Conservation (phyloP, 768 basidiomycete genomes). For the Kwoniella bestiolae region DNA sequence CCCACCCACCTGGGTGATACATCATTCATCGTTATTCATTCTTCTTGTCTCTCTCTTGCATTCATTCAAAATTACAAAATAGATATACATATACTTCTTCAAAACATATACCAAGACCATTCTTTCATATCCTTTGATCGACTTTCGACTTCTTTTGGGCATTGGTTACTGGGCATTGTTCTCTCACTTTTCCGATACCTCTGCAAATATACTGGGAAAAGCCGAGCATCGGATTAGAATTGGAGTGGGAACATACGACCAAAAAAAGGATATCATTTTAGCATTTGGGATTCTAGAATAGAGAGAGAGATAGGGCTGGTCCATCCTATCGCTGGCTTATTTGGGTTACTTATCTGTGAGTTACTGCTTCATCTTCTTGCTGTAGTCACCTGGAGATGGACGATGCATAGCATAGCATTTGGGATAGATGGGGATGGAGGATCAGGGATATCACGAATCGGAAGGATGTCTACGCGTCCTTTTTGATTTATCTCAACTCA, state of each 20-base stretch:
- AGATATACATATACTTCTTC: too few species aligned
- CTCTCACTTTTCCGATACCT: too few species aligned
- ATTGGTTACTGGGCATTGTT: too few species aligned
- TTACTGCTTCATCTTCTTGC: neutral
- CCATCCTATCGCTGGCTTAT: neutral
- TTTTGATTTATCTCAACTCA: too few species aligned
- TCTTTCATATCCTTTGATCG: too few species aligned
- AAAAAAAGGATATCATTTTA: neutral
- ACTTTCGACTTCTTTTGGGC: too few species aligned
- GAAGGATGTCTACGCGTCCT: neutral
- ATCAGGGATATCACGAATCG: neutral
- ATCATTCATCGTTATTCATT: too few species aligned
- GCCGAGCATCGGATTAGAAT: neutral
- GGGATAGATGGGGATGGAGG: neutral
- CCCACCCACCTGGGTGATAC: too few species aligned
- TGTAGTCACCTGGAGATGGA: neutral
- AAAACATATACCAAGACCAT: too few species aligned
- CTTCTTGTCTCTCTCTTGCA: too few species aligned
- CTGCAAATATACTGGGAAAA: too few species aligned
- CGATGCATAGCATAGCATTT: neutral
- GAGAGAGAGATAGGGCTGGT: neutral
- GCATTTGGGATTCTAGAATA: neutral
- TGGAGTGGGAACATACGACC: neutral
- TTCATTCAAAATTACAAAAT: too few species aligned
- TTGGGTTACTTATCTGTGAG: neutral